A percentile compares a stretch with the other conserved stretches of the same genome.
phyloP scores from a whole-genome alignment of 2,329 filamentous ascomycete species.

The Cladophialophora bantiana region DNA sequence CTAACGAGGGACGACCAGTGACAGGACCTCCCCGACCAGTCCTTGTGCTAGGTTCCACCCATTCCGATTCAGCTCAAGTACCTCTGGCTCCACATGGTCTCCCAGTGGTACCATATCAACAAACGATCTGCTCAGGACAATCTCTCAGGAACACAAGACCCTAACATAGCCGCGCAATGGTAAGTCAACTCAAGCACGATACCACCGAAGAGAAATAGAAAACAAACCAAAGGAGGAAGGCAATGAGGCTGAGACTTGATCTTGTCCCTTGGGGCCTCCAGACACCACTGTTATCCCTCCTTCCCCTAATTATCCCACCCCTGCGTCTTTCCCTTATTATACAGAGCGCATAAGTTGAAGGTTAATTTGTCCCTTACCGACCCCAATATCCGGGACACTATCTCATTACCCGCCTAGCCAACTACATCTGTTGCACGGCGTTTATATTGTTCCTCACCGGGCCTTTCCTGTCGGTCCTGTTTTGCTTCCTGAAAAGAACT shows the following conservation, averaged over 20 bases:
- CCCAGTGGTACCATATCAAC: slow-evolving; percentile 3
- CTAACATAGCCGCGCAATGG: slow-evolving; percentile 9
- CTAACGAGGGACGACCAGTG: neutral
- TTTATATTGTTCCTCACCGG: slow-evolving; percentile 3
- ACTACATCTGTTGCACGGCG: neutral
- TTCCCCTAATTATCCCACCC: slow-evolving; percentile 15
- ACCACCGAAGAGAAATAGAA: slow-evolving; percentile 4
- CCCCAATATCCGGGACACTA: neutral
- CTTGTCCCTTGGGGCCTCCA: slow-evolving; percentile 6
- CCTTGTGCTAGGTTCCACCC: slow-evolving; percentile 5
- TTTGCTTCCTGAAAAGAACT: neutral
- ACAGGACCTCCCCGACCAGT: slow-evolving; percentile 1
- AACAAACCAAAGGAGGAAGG: neutral
- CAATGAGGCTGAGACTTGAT: slow-evolving; percentile 12
- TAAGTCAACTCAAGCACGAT: slow-evolving; percentile 8
- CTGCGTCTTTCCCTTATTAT: slow-evolving; percentile 9
- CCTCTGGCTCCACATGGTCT: slow-evolving; percentile 3
- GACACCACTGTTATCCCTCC: slow-evolving; percentile 3
- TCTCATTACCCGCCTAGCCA: slow-evolving; percentile 7
- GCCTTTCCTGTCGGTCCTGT: neutral
- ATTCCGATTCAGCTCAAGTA: slow-evolving; percentile 10
- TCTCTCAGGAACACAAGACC: slow-evolving; percentile 4
- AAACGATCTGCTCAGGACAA: slow-evolving; percentile 5
- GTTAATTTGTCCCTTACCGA: slow-evolving; percentile 6
- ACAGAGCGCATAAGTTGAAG: slow-evolving; percentile 1